Evolutionary conservation across 108 stramenopile genomes (phyloP).

Genomic region (Cyclostephanos invisitatus): DNA sequence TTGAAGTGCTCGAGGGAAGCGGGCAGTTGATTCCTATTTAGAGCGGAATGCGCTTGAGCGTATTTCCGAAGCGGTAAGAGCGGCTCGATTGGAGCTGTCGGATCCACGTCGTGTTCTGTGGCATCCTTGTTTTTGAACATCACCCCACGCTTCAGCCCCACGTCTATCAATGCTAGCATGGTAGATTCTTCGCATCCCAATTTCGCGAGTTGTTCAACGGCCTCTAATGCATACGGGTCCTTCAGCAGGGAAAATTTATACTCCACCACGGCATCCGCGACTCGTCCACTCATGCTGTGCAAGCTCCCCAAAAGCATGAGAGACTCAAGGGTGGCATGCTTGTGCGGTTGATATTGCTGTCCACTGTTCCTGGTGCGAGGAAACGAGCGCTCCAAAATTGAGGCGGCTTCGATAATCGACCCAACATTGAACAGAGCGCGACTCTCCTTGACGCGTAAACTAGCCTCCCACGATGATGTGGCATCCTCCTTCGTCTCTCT

Average conservation of each 20-base stretch:
- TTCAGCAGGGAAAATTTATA: conserved; percentile 58
- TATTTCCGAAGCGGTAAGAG: conserved; percentile 32
- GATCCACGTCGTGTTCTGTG: neutral
- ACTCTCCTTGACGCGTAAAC: conserved; percentile 75
- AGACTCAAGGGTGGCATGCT: conserved; percentile 47
- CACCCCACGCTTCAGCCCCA: conserved; percentile 21
- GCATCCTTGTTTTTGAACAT: conserved; percentile 1
- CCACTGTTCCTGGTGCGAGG: conserved; percentile 31
- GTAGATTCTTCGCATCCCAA: conserved; percentile 48
- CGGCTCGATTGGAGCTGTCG: conserved; percentile 1
- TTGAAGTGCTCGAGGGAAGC: conserved; percentile 29
- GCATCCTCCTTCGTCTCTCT: conserved; percentile 1
- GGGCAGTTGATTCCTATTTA: conserved; percentile 35
- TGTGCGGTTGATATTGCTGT: conserved; percentile 10
- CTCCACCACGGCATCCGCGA: conserved; percentile 50
- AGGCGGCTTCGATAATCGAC: conserved; percentile 66
- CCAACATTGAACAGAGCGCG: conserved; percentile 67
- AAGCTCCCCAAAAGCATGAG: conserved; percentile 75
- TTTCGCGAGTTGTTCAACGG: conserved; percentile 59
- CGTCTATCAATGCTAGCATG: conserved; percentile 23
- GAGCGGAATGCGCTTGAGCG: conserved; percentile 25
- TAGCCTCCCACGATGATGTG: conserved; percentile 41
- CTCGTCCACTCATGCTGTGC: conserved; percentile 54
- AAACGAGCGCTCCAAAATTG: conserved; percentile 70
- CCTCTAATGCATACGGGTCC: conserved; percentile 78